Base-by-base conservation (phyloP, 192 early-diverging fungal species). In the Gamsiella multidivaricata region DNA sequence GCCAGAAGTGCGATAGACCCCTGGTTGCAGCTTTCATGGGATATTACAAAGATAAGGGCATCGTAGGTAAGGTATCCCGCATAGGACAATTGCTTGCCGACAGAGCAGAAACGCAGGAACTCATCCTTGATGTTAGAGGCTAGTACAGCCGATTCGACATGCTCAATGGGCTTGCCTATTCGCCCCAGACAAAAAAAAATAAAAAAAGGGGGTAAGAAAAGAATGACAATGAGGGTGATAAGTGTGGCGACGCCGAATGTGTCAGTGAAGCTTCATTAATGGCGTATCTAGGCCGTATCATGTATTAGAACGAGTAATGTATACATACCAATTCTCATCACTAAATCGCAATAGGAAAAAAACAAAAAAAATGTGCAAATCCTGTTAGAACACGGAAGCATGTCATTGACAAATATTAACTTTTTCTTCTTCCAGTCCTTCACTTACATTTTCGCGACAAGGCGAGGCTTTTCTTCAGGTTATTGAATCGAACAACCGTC, bases 401-500 rank as follows among this genome's bases (percentile, higher is more conserved):
- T 14, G n/a, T n/a, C n/a, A n/a, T n/a, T n/a, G n/a, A n/a, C n/a
- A n/a, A n/a, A n/a, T n/a, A n/a, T n/a, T n/a, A n/a, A n/a, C n/a
- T n/a, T n/a, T n/a, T n/a, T n/a, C n/a, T n/a, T n/a, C n/a, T n/a
- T n/a, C n/a, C n/a, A n/a, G n/a, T 56, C 7, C 37, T 37, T 1
- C 36, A 42, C 32, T 80, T 87, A 87, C 89, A 76, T 68, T 94
- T 94, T 58, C 93, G 84, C 31, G 88, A 90, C 47, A 85, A 75
- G 15, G 68, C 87, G 10, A 91, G 55, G 36, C 70, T 81, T 33
- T 79, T 87, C 81, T 90, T 89, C 26, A 94, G 82, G 61, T 85
- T 84, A 29, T 63, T 81, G 65, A 88, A 84, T 33, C 88, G 84
- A n/a, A 74, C 82, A 12, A 93, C 69, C 15, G 73, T 80, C 8